Base-by-base conservation (phyloP, 2,329 filamentous ascomycete genomes). In the Podosphaera xanthii region DNA sequence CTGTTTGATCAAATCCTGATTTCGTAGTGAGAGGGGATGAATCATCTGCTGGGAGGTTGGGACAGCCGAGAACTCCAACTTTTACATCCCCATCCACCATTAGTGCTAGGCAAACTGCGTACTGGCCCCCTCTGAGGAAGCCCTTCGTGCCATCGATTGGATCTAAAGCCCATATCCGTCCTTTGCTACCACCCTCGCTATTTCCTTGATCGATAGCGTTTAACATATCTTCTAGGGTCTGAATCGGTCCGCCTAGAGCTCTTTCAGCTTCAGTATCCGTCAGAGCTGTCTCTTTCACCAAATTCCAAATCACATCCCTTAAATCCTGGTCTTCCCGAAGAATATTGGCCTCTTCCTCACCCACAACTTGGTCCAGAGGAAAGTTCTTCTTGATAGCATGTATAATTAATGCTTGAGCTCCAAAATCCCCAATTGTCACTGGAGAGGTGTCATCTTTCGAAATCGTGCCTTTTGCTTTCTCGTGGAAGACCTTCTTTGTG, bases 141-240 rank as follows among this genome's bases (percentile, higher is more conserved):
- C 92, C 94, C 74, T 96, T 95, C 59, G 92, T 98, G 64, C 92
- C 92, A 71, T 98, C 92, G 63, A 98, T 96, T 61, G 92, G 92
- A 72, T 98, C 92, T 60, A 98, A 82, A 48, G 91, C 87, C 92
- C 92, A 98, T 71, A 97, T 87, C 64, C 92, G 78, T 62, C 88
- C 89, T 64, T 75, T 77, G 61, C 73, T 71, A 35, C 88, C 88
- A 61, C 88, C 88, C 60, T 78, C 72, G 71, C 83, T 87, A 69
- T 79, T 79, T 49, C 84, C 84, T 62, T 72, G 71, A 72, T 87
- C 84, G 64, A 87, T 82, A 46, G 83, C 72, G 63, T 80, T 75
- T 61, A 86, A 70, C 82, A 86, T 82, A 46, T 76, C 74, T 60
- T 87, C 82, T 60, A 81, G 78, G 65, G 75, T 79, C 68, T 77